Evolutionary conservation across 2,329 filamentous ascomycete species (phyloP), one percentile per base, ranked within the genome.

Genomic region (Tolypocladium tundrense): DNA sequence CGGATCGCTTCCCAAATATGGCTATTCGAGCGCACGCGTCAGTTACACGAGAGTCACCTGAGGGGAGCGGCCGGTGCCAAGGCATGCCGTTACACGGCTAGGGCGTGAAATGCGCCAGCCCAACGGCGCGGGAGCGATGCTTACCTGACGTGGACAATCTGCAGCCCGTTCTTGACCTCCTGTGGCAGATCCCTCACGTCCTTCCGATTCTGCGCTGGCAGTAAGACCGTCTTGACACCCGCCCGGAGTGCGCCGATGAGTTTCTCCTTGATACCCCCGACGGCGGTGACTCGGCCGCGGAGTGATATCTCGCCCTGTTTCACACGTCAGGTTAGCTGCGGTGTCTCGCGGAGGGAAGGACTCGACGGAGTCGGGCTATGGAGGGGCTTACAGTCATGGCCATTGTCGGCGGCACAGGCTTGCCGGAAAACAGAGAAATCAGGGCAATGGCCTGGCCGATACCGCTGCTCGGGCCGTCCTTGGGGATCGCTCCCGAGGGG

Each of bases 211-310:
- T 90, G 88, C 39, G 87, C 83, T 3, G 94, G 94, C 9, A 99
- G 77, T 60, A 99, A 72, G 9, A 99, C 93, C 39, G 90, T 93
- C 80, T 96, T 96, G 61, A 99, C 93, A 35, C 94, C 94, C 2
- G 94, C 94, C 57, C 93, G 83, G 69, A 95, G 79, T 10, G 94
- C 94, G 27, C 94, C 94, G 69, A 99, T 97, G 56, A 97, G 80
- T 74, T 99, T 99, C 83, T 99, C 93, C 75, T 97, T 97, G 76
- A 99, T 97, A 21, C 94, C 94, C 56, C 94, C 94, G 41, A 99
- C 94, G 33, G 93, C 91, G 74, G 94, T 90, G 58, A 99, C 88
- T 63, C 91, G 86, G 27, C 94, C 94, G 48, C 94, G 84, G 33
- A 99, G 83, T 58, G 88, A 91, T 61, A 87, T 85, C 68, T 87